Conservation (phyloP, 371 early-diverging fungal species). For the Mucor circinelloides region DNA sequence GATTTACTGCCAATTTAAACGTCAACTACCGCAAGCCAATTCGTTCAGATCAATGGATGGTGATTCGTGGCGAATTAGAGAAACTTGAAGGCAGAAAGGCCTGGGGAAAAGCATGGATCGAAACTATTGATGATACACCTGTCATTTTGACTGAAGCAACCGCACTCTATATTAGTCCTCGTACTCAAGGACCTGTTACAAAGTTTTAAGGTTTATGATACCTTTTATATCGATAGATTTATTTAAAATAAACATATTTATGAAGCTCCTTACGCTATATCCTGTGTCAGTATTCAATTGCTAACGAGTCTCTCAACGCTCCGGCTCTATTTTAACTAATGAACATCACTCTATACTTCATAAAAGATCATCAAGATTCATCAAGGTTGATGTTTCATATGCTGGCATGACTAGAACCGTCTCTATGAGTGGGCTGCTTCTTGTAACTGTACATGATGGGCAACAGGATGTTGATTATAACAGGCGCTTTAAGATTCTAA, state of each 20-base stretch:
- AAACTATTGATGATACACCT: conserved; percentile 50
- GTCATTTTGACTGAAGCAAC: conserved; percentile 64
- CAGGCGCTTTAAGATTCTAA: not conserved
- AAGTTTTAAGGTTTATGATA: conserved; percentile 13
- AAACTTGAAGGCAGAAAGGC: conserved; percentile 75
- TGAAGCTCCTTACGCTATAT: no score
- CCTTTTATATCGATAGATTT: not conserved
- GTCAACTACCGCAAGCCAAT: conserved; percentile 75
- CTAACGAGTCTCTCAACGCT: no score
- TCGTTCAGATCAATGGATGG: conserved; percentile 67
- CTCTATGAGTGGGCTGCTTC: no score
- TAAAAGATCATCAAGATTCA: no score
- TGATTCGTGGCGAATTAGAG: conserved; percentile 62
- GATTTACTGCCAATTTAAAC: conserved; percentile 78
- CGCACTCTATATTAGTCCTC: conserved; percentile 69
- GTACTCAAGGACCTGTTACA: conserved; percentile 29
- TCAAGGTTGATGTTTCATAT: no score
- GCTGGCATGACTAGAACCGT: no score
- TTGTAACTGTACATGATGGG: no score
- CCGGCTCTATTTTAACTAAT: no score
- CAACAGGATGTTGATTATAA: not conserved
- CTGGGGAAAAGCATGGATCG: conserved; percentile 63
- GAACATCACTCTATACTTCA: no score
- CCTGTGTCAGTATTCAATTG: no score
- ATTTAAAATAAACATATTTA: not conserved